Percentiles rank a stretch among this genome's conserved stretches.
Evolutionary conservation across 441 rosid species (phyloP).

Genomic region (Aleurites moluccanus): DNA sequence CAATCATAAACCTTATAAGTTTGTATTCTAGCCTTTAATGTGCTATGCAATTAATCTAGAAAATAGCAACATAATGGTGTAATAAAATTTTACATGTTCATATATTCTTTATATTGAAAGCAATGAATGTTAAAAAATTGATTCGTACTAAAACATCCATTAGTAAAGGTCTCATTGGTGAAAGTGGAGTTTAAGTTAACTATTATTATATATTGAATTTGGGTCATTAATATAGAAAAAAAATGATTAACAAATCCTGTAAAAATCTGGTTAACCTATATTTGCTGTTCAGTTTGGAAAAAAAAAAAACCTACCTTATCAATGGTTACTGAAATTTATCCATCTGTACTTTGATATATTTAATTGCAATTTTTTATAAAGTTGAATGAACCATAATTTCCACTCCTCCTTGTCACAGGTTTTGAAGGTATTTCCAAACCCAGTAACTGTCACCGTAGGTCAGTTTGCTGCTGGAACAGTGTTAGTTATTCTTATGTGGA

Average conservation of each 20-base stretch:
- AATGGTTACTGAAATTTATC: neutral
- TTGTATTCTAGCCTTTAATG: neutral
- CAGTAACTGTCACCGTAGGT: constrained; percentile 62
- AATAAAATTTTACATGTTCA: too few species aligned
- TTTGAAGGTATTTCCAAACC: constrained; percentile 72
- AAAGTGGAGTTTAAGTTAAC: neutral
- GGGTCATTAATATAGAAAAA: neutral
- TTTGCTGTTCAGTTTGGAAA: neutral
- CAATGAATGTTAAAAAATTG: neutral
- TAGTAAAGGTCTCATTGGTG: neutral
- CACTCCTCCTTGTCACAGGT: constrained; percentile 49
- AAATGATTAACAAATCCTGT: neutral
- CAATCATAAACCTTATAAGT: neutral
- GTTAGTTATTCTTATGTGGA: constrained; percentile 77
- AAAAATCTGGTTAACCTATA: neutral
- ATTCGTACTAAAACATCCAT: neutral
- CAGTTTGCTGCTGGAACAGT: constrained; percentile 89
- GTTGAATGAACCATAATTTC: neutral
- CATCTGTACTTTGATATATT: neutral
- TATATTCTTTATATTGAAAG: neutral
- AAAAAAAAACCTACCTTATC: too few species aligned
- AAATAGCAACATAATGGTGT: neutral
- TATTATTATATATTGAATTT: neutral
- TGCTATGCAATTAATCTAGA: too few species aligned
- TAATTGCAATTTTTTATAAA: neutral